Conservation (phyloP, 768 basidiomycete genomes). For the Chalciporus sphaerocephalus region DNA sequence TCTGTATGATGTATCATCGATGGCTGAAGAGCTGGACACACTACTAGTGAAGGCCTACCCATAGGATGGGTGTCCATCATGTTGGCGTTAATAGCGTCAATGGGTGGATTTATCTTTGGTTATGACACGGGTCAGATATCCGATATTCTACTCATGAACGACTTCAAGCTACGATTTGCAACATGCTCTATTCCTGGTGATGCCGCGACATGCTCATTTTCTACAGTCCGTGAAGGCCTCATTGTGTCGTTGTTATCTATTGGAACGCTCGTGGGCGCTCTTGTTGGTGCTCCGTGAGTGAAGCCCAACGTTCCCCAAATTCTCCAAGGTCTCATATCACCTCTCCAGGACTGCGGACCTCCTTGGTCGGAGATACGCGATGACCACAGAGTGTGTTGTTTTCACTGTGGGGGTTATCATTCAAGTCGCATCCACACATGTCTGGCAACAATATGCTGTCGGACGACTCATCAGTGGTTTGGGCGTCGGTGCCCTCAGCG, state of each 20-base stretch:
- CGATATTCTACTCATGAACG: constrained; percentile 68
- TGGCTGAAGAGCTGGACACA: neutral
- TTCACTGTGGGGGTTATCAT: constrained; percentile 61
- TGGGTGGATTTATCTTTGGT: constrained; percentile 68
- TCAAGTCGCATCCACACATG: constrained; percentile 45
- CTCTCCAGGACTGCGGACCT: constrained; percentile 50
- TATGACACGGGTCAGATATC: constrained; percentile 79
- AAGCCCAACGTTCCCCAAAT: neutral
- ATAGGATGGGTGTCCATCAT: constrained; percentile 60
- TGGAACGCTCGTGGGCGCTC: constrained; percentile 61
- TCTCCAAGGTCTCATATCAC: neutral
- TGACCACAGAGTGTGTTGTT: constrained; percentile 54
- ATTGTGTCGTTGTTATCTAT: constrained; percentile 70
- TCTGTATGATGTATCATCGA: neutral
- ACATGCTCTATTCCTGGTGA: constrained; percentile 40
- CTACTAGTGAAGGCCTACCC: constrained; percentile 50
- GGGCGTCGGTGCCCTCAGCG: constrained; percentile 63
- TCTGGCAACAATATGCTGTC: constrained; percentile 66
- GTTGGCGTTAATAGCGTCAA: constrained; percentile 62
- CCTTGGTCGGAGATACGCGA: constrained; percentile 64
- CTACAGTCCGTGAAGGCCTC: constrained; percentile 54
- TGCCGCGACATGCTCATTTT: constrained; percentile 46
- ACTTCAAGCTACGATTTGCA: constrained; percentile 63
- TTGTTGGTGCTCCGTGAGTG: constrained; percentile 57
- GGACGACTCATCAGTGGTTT: constrained; percentile 64